Percentiles rank a stretch among this genome's conserved stretches.
Conservation (phyloP, 202 grass and related monocot genomes). For the Cymbopogon flexuosus region DNA sequence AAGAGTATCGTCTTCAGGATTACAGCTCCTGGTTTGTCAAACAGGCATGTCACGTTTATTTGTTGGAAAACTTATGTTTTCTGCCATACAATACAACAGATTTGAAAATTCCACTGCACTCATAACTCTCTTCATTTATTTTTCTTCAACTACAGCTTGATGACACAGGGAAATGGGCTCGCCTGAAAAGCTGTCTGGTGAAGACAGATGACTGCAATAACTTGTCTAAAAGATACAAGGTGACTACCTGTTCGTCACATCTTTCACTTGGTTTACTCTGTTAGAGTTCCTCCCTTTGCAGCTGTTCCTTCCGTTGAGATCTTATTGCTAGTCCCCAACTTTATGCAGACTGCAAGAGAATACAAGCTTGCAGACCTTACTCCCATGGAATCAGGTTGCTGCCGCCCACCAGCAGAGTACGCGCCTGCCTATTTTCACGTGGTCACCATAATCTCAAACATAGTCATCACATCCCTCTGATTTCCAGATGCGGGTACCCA, state of each 20-base stretch:
- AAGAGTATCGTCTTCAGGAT: conserved; percentile 91
- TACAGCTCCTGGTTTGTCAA: conserved; percentile 97
- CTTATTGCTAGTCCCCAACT: conserved; percentile 12
- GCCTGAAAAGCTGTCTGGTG: conserved; percentile 85
- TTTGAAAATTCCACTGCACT: not conserved
- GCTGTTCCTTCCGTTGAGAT: not conserved
- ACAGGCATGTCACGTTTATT: conserved; percentile 44
- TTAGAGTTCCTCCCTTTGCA: not conserved
- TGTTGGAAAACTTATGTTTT: not conserved
- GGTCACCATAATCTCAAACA: not conserved
- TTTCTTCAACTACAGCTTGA: conserved; percentile 52
- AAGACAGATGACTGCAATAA: conserved; percentile 83
- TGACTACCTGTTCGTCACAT: conserved; percentile 19
- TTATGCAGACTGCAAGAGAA: conserved; percentile 64
- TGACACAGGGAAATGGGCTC: conserved; percentile 69
- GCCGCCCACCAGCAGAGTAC: conserved; percentile 81
- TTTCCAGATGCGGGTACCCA: conserved; percentile 73
- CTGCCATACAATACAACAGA: not conserved
- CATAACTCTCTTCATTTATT: not conserved
- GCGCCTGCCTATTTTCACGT: not conserved
- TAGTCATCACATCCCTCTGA: not conserved
- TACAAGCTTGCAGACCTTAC: conserved; percentile 79
- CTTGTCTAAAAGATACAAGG: conserved; percentile 91
- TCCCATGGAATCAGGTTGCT: conserved; percentile 85
- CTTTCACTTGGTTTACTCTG: not conserved